Conservation (phyloP, 495 filamentous ascomycete genomes). For the Trichoderma gamsii region DNA sequence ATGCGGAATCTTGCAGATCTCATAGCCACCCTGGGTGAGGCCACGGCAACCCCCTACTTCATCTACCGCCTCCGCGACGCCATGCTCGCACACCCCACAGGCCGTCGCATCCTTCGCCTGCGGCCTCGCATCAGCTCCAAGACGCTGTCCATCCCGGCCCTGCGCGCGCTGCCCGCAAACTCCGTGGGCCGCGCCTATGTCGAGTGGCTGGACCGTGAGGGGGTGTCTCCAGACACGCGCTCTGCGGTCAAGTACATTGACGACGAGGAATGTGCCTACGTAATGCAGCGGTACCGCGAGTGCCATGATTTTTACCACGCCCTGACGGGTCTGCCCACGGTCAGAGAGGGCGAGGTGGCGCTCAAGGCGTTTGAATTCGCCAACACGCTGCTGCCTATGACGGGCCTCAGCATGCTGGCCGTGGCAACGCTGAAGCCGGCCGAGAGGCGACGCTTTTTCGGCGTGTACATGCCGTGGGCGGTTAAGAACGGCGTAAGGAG, state of each 20-base stretch:
- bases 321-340: constrained; percentile 82
- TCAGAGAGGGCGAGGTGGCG: constrained; percentile 88
- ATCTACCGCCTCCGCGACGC: constrained; percentile 84
- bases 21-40: constrained; percentile 87
- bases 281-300: constrained; percentile 97
- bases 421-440: constrained; percentile 69
- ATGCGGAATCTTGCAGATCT: constrained; percentile 53
- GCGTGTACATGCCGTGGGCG: constrained; percentile 84
- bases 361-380: constrained; percentile 95
- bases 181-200: constrained; percentile 83
- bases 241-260: constrained; percentile 80
- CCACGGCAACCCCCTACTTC: constrained; percentile 91
- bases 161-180: constrained; percentile 64
- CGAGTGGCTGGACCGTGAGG: constrained; percentile 84
- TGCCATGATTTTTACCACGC: constrained; percentile 99
- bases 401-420: constrained; percentile 60
- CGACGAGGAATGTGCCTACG: constrained; percentile 90
- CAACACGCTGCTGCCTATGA: constrained; percentile 93
- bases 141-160: constrained; percentile 60
- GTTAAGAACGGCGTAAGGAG: constrained; percentile 68
- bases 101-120: constrained; percentile 85
- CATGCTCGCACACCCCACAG: constrained; percentile 80
- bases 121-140: constrained; percentile 81
- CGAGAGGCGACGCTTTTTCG: constrained; percentile 67
- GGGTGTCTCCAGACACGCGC: constrained; percentile 86